Base-by-base conservation (phyloP, 108 stramenopile species). In the Nitzschia palea region DNA sequence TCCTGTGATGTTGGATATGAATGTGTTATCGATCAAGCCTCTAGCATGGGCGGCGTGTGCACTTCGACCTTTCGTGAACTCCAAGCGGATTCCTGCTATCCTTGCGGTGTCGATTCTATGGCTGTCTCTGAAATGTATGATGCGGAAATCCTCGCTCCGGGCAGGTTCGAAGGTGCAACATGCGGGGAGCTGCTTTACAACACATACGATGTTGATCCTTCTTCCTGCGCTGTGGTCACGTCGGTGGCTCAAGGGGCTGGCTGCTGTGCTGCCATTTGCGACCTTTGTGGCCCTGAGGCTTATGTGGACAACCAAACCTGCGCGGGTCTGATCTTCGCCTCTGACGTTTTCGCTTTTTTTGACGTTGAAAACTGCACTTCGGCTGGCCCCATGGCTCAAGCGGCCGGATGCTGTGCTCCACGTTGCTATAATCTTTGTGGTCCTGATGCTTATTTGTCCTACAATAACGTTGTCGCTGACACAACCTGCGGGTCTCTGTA, bases 21-120 rank as follows among this genome's bases (percentile, higher is more conserved):
- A 48, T 48, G 47, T 48, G 18, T 10, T 20, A 12, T 20, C 15
- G 22, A 20, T 48, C 4, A 48, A 18, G 47, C 47, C 22, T 48
- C 47, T 12, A 48, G 47, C 47, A 48, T 48, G 47, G 47, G 47
- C 4, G 47, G 47, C 47, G 47, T 18, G 4, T 48, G 47, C 47
- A 4, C 22, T 20, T 20, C 47, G 18, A n/a, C n/a, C n/a, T n/a
- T n/a, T n/a, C n/a, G n/a, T n/a, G n/a, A n/a, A n/a, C n/a, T n/a
- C n/a, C n/a, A n/a, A n/a, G n/a, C n/a, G n/a, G n/a, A n/a, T n/a
- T n/a, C n/a, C n/a, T n/a, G n/a, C n/a, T n/a, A n/a, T n/a, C n/a
- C n/a, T n/a, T n/a, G n/a, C n/a, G n/a, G n/a, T n/a, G n/a, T n/a
- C n/a, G n/a, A n/a, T n/a, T n/a, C n/a, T n/a, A n/a, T n/a, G n/a